These are phyloP conservation scores for Blastomyces parvus DNA, from an alignment of 2,329 filamentous ascomycete species.

Conservation along the genomic window DNA sequence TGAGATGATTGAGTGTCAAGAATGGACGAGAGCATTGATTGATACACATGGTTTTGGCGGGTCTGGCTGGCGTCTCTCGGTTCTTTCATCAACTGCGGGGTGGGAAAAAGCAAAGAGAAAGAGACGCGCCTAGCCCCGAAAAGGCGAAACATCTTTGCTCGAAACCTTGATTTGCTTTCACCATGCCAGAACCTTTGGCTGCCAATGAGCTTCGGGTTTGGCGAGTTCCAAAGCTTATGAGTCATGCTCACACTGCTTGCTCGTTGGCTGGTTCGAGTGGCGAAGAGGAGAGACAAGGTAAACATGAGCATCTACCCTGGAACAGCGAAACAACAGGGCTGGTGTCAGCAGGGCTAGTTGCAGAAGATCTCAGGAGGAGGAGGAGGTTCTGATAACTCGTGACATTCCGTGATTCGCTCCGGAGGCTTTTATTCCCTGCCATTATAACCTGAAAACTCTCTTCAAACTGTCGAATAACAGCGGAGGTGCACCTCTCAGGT, in stretches of 20 bases:
- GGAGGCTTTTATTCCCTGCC: neutral
- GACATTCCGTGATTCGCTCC: neutral
- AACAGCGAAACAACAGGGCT: neutral
- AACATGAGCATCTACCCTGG: neutral
- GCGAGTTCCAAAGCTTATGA: neutral
- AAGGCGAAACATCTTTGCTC: neutral
- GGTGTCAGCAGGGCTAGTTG: neutral
- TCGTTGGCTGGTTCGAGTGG: neutral
- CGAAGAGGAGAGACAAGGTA: neutral
- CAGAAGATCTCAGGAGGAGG: neutral
- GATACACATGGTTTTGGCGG: neutral
- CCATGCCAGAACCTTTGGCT: neutral
- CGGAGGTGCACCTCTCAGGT: neutral
- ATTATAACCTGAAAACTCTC: neutral
- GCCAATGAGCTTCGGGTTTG: neutral
- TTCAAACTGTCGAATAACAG: conserved; percentile 1
- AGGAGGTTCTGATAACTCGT: neutral
- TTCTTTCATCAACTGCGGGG: neutral
- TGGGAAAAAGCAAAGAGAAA: neutral
- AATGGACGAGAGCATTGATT: neutral
- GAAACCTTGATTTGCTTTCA: neutral
- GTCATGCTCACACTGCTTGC: neutral
- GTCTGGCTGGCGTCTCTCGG: neutral
- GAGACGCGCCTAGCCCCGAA: conserved; percentile 1
- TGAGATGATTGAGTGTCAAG: neutral